Conservation (phyloP, 768 basidiomycete species). For the Lentinula boryana region DNA sequence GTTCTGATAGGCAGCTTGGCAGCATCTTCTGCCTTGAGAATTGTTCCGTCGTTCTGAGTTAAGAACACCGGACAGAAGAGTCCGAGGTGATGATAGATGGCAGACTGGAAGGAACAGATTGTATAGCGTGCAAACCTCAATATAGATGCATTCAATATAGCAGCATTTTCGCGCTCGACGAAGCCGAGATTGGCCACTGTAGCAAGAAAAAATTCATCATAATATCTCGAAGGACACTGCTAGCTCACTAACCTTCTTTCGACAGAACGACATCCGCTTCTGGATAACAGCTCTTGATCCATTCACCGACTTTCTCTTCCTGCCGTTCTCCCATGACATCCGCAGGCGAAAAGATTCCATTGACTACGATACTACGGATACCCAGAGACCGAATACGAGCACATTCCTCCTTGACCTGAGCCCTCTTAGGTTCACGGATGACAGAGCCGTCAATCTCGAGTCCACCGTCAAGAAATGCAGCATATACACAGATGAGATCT, state of each 20-base stretch:
- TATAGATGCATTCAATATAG: conserved; percentile 55
- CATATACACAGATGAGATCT: conserved; percentile 27
- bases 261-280: conserved; percentile 38
- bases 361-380: conserved; percentile 33
- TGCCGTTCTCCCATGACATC: conserved; percentile 34
- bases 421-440: conserved; percentile 30
- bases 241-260: conserved; percentile 25
- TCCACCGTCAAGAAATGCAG: conserved; percentile 23
- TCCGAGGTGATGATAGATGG: conserved; percentile 31
- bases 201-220: neutral
- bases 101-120: conserved; percentile 40
- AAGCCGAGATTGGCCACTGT: conserved; percentile 45
- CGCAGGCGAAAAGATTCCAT: conserved; percentile 43
- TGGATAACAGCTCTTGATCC: conserved; percentile 30
- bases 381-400: conserved; percentile 24
- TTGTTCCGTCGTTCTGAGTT: conserved; percentile 46
- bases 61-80: conserved; percentile 39
- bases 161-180: conserved; percentile 54
- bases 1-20: conserved; percentile 51
- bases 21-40: conserved; percentile 37
- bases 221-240: neutral
- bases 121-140: conserved; percentile 46
- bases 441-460: conserved; percentile 40
- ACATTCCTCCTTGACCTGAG: conserved; percentile 35
- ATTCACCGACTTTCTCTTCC: conserved; percentile 38